phyloP scores from a whole-genome alignment of 73 alveolate species.

The Chromera velia region DNA sequence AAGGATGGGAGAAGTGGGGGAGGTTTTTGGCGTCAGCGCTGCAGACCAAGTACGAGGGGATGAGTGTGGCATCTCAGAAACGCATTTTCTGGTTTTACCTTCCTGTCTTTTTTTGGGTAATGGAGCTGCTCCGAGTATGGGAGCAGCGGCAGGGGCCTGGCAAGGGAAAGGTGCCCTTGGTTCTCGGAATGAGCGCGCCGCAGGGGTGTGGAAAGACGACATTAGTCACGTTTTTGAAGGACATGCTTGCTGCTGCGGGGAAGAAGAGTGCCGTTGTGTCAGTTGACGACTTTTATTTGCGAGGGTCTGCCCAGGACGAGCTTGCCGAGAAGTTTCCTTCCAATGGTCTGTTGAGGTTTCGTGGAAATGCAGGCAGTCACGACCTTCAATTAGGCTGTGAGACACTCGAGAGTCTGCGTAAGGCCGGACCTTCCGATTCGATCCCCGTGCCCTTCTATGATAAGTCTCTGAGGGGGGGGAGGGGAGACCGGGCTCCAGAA shows the following conservation, averaged over 20 bases:
- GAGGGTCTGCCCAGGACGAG: background rate
- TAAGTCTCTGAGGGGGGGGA: background rate
- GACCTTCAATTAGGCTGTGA: background rate
- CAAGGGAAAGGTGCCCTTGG: background rate
- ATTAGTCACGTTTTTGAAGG: background rate
- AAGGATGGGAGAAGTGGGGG: too few species aligned
- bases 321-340: background rate
- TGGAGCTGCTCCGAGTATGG: background rate
- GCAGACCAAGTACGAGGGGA: too few species aligned
- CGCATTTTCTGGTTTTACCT: background rate
- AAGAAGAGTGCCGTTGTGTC: background rate
- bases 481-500: constrained; percentile 1
- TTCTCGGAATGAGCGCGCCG: background rate
- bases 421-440: background rate
- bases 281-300: background rate
- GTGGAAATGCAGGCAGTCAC: background rate
- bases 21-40: too few species aligned
- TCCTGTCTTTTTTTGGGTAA: background rate
- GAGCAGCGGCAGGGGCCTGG: background rate
- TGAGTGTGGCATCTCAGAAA: too few species aligned
- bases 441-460: background rate
- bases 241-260: background rate
- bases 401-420: background rate
- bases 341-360: background rate
- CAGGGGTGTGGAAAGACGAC: background rate